These are phyloP conservation scores for Prunella vulgaris DNA, from an alignment of 257 asterid genomes.

Conservation along the genomic window DNA sequence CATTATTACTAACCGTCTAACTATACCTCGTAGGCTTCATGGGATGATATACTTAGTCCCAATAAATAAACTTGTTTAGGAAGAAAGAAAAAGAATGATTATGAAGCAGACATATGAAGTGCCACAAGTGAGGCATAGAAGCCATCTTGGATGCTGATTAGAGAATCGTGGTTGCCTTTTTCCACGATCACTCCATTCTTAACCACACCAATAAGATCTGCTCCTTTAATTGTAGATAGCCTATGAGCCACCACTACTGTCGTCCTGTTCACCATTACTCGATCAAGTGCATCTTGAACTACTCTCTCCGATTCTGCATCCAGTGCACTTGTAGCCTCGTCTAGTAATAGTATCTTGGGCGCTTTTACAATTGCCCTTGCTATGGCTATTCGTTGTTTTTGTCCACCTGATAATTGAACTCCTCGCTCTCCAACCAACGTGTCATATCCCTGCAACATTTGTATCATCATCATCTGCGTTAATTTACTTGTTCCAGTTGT, in stretches of 20 bases:
- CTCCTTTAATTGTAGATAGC: constrained; percentile 58
- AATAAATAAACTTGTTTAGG: background rate
- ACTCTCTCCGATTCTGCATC: constrained; percentile 74
- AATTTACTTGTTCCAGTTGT: background rate
- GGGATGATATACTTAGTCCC: background rate
- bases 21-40: background rate
- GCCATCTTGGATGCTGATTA: constrained; percentile 41
- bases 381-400: constrained; percentile 66
- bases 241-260: constrained; percentile 68
- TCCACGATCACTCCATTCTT: constrained; percentile 54
- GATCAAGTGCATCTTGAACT: constrained; percentile 63
- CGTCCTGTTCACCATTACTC: constrained; percentile 55
- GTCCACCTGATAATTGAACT: constrained; percentile 68
- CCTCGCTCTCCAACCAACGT: constrained; percentile 73
- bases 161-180: constrained; percentile 54
- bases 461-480: background rate
- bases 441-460: constrained; percentile 47
- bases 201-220: constrained; percentile 53
- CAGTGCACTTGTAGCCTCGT: constrained; percentile 71
- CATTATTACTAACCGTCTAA: background rate
- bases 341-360: constrained; percentile 55
- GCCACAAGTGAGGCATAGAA: constrained; percentile 58
- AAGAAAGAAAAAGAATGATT: background rate
- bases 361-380: constrained; percentile 63
- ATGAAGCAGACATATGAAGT: constrained; percentile 33